A percentile compares a stretch with the other conserved stretches of the same genome.
phyloP scores from a whole-genome alignment of 345 rosid species.

The Trapa incisa region DNA sequence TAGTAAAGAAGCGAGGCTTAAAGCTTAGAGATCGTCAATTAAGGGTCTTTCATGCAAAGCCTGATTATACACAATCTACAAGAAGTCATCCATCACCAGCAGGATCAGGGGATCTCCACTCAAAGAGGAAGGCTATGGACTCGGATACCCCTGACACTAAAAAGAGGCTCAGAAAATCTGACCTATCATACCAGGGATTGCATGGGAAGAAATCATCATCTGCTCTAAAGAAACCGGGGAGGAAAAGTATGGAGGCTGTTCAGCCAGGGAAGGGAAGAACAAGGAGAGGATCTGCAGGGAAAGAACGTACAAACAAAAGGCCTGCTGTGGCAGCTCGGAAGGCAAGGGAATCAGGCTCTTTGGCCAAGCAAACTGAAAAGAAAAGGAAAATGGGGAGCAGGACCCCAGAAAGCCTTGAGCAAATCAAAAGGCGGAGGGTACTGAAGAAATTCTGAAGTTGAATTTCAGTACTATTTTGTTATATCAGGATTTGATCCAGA shows the following conservation, averaged over 20 bases:
- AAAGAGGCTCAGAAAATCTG: conserved; percentile 15
- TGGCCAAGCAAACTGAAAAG: conserved; percentile 28
- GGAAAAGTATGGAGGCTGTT: conserved; percentile 20
- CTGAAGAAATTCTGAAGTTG: conserved; percentile 32
- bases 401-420: conserved; percentile 37
- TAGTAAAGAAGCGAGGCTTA: conserved; percentile 44
- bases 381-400: conserved; percentile 64
- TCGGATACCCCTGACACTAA: conserved; percentile 26
- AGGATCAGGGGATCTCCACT: conserved; percentile 21
- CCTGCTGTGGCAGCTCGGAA: conserved; percentile 84
- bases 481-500: too few species aligned
- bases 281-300: conserved; percentile 19
- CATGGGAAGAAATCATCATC: conserved; percentile 55
- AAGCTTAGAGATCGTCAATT: conserved; percentile 72
- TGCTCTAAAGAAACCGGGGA: conserved; percentile 31
- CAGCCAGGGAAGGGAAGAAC: conserved; percentile 24
- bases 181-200: conserved; percentile 64
- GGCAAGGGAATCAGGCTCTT: conserved; percentile 11
- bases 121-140: conserved; percentile 33
- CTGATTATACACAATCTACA: conserved; percentile 57
- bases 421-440: conserved; percentile 28
- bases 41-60: conserved; percentile 44
- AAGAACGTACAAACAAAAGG: conserved; percentile 39
- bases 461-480: background rate
- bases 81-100: conserved; percentile 32